phyloP scores from a whole-genome alignment of 768 basidiomycete species.

The Multifurca ochricompacta region DNA sequence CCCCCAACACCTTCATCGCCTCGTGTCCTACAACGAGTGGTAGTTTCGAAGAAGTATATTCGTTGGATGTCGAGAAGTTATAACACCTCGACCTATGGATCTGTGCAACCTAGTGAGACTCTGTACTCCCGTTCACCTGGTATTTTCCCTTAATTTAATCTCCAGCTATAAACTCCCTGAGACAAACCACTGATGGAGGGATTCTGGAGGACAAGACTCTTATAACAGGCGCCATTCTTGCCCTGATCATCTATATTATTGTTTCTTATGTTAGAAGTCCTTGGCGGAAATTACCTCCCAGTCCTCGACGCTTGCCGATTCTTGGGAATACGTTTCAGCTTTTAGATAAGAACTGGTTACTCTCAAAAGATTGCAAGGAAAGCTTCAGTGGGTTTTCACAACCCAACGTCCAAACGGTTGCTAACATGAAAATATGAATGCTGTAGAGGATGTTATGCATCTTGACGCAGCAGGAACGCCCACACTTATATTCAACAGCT shows the following conservation, averaged over 20 bases:
- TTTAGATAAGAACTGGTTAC: neutral
- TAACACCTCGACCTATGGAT: no score
- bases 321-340: constrained; percentile 6
- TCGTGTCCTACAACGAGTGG: no score
- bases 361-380: constrained; percentile 2
- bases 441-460: constrained; percentile 18
- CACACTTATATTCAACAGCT: constrained; percentile 24
- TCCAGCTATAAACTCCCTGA: no score
- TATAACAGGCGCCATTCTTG: neutral
- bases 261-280: constrained; percentile 2
- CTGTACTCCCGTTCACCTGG: no score
- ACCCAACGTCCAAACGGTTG: no score
- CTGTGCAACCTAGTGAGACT: no score
- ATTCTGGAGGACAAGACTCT: neutral
- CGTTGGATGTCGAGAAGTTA: no score
- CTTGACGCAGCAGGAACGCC: constrained; percentile 16
- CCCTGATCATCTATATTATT: neutral
- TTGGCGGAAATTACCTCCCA: constrained; percentile 2
- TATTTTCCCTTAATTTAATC: no score
- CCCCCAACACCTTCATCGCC: no score
- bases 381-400: neutral
- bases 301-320: constrained; percentile 1
- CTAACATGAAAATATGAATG: neutral
- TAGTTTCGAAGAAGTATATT: no score
- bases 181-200: no score